Percentiles rank a stretch among this genome's conserved stretches.
phyloP scores from a whole-genome alignment of 2,329 filamentous ascomycete species.

The Hymenoscyphus infarciens region DNA sequence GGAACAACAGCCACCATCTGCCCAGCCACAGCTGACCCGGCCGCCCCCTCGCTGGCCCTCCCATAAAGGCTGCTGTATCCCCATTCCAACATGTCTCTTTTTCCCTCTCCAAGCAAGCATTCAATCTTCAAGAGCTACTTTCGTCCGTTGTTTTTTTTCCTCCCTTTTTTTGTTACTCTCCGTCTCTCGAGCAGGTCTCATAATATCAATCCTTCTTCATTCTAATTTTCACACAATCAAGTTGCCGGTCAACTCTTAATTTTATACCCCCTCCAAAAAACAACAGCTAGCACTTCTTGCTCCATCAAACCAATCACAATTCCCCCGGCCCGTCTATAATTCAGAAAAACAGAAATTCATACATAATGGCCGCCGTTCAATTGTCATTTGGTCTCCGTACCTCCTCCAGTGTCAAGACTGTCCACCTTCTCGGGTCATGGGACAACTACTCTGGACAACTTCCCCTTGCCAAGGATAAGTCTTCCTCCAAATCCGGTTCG shows the following conservation, averaged over 20 bases:
- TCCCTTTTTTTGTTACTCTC: constrained; percentile 40
- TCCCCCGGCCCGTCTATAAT: constrained; percentile 16
- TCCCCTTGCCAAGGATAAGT: constrained; percentile 84
- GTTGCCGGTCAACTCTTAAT: constrained; percentile 55
- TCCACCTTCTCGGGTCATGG: constrained; percentile 96
- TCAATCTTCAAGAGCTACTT: constrained; percentile 50
- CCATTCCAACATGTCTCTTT: constrained; percentile 25
- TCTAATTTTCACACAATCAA: constrained; percentile 34
- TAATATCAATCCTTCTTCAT: constrained; percentile 36
- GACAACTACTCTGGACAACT: constrained; percentile 95
- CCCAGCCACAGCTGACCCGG: constrained; percentile 10
- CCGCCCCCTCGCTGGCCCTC: constrained; percentile 1
- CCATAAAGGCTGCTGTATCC: constrained; percentile 25
- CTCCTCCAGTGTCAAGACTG: constrained; percentile 93
- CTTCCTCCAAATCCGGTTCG: constrained; percentile 77
- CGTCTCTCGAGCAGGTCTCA: constrained; percentile 55
- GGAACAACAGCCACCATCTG: constrained; percentile 3
- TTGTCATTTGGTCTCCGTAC: constrained; percentile 95
- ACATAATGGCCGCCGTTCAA: constrained; percentile 84
- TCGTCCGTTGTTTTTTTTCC: constrained; percentile 48
- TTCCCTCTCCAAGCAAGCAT: constrained; percentile 61
- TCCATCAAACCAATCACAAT: constrained; percentile 39
- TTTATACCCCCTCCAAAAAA: constrained; percentile 51
- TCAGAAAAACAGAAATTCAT: constrained; percentile 32
- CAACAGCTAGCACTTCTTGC: constrained; percentile 39